Percentiles rank a stretch among this genome's conserved stretches.
Conservation (phyloP, 2,329 filamentous ascomycete genomes). For the Sporothrix dimorphospora region DNA sequence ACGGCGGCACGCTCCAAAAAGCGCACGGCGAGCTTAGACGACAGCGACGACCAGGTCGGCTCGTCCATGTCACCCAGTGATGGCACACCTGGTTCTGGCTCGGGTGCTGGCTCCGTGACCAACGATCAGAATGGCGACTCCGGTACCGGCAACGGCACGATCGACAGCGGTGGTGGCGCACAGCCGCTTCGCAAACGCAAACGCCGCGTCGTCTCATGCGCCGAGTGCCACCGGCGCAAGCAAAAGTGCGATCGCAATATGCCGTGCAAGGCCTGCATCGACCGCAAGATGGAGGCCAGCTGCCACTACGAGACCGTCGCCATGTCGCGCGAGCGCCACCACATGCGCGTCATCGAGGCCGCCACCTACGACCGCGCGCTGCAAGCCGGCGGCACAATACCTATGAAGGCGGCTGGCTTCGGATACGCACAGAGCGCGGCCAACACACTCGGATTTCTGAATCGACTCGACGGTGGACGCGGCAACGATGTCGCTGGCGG, state of each 20-base stretch:
- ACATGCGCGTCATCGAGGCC: constrained; percentile 35
- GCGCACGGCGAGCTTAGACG: constrained; percentile 25
- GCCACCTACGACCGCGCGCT: constrained; percentile 31
- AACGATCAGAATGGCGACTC: constrained; percentile 12
- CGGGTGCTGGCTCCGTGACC: background rate
- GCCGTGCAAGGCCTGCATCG: constrained; percentile 63
- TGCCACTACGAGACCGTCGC: constrained; percentile 61
- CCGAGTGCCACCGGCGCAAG: constrained; percentile 66
- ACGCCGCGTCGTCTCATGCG: constrained; percentile 64
- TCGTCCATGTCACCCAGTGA: background rate
- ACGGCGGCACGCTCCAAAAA: constrained; percentile 28
- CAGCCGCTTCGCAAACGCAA: constrained; percentile 59
- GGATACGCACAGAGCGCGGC: constrained; percentile 57
- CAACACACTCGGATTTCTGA: constrained; percentile 60
- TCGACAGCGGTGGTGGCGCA: background rate
- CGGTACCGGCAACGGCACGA: background rate
- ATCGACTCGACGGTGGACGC: constrained; percentile 54
- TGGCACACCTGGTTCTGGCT: background rate
- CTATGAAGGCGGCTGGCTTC: constrained; percentile 52
- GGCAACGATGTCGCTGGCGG: background rate
- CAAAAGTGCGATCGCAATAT: constrained; percentile 65
- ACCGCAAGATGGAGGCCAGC: constrained; percentile 57
- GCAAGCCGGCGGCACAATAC: constrained; percentile 42
- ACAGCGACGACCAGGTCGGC: background rate
- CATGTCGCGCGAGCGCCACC: constrained; percentile 44